phyloP scores from a whole-genome alignment of 2,329 filamentous ascomycete species.

The Xylaria sp. region DNA sequence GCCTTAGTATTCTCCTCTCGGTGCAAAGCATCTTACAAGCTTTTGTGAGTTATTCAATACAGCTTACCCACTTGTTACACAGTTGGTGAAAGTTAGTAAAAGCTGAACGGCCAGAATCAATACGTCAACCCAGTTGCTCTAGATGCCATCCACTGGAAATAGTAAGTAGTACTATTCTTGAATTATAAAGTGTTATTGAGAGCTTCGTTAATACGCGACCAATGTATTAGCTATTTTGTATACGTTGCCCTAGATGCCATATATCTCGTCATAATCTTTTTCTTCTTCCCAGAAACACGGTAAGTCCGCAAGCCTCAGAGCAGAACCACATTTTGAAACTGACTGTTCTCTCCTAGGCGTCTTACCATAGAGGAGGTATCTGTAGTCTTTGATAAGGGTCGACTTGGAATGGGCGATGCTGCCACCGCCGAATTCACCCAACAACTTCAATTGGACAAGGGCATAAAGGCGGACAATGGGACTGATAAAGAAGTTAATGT shows the following conservation, averaged over 20 bases:
- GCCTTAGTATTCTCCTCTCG: background rate
- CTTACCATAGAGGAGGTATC: background rate
- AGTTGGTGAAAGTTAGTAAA: background rate
- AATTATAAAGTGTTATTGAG: background rate
- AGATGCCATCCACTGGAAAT: background rate
- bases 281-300: background rate
- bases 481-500: background rate
- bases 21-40: background rate
- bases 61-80: background rate
- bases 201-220: background rate
- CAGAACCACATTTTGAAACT: background rate
- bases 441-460: background rate
- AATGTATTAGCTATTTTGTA: background rate
- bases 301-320: background rate
- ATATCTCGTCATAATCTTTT: background rate
- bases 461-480: background rate
- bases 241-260: background rate
- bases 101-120: background rate
- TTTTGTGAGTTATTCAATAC: background rate
- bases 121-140: background rate
- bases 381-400: background rate
- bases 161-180: background rate
- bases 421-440: background rate
- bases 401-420: background rate
- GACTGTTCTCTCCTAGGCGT: background rate